Percentiles rank a stretch among this genome's conserved stretches.
Conservation (phyloP, 1,284 basidiomycete genomes). For the Butyriboletus regius region DNA sequence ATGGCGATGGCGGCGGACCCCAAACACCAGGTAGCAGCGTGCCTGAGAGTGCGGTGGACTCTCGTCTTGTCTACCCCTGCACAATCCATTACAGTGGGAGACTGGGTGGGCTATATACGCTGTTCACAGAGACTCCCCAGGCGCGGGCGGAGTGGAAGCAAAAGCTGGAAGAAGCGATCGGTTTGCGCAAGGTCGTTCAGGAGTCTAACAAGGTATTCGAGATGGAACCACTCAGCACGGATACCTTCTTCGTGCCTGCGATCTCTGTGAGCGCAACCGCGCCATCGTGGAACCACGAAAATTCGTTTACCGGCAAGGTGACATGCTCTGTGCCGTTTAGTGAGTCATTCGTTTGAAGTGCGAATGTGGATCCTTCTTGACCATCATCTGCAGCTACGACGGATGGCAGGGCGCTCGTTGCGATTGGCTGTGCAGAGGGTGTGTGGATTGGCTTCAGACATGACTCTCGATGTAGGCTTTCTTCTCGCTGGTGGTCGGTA, state of each 20-base stretch:
- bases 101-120: constrained; percentile 70
- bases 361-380: constrained; percentile 6
- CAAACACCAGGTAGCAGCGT: constrained; percentile 33
- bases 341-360: constrained; percentile 37
- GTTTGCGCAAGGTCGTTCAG: constrained; percentile 76
- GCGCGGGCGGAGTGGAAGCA: constrained; percentile 79
- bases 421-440: constrained; percentile 90
- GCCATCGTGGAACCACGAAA: constrained; percentile 62
- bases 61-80: constrained; percentile 72
- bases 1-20: constrained; percentile 27
- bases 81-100: constrained; percentile 80
- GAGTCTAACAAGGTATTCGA: constrained; percentile 91
- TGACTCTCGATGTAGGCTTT: constrained; percentile 66
- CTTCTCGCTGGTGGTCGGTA: background rate
- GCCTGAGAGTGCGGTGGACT: constrained; percentile 44
- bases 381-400: constrained; percentile 51
- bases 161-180: constrained; percentile 82
- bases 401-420: constrained; percentile 78
- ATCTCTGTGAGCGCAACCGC: constrained; percentile 42
- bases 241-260: constrained; percentile 74
- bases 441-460: constrained; percentile 94
- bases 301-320: constrained; percentile 77
- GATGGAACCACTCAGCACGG: constrained; percentile 74
- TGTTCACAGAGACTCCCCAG: constrained; percentile 78
- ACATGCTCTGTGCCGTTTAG: constrained; percentile 91